Conservation (phyloP, 495 filamentous ascomycete species). For the Stereocaulon alpinum region DNA sequence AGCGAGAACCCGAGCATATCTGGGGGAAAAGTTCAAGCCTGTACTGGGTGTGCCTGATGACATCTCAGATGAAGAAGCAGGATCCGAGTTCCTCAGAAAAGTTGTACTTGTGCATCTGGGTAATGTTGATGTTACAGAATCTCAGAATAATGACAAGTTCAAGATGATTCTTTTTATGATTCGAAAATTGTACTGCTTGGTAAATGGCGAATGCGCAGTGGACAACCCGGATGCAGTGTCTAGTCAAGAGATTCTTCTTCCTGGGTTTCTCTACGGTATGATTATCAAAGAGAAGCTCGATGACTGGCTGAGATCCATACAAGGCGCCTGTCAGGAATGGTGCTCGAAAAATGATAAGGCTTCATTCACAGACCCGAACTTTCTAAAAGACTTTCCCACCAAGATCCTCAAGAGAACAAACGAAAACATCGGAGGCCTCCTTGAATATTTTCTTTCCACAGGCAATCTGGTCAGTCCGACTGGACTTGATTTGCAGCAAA, state of each 20-base stretch:
- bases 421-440: slow-evolving; percentile 72
- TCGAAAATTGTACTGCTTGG: slow-evolving; percentile 84
- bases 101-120: slow-evolving; percentile 87
- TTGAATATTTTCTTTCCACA: slow-evolving; percentile 95
- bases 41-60: slow-evolving; percentile 72
- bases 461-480: slow-evolving; percentile 86
- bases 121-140: slow-evolving; percentile 65
- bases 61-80: slow-evolving; percentile 75
- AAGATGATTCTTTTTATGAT: slow-evolving; percentile 93
- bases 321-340: slow-evolving; percentile 59
- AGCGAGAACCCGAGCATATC: slow-evolving; percentile 64
- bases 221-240: slow-evolving; percentile 96
- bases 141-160: slow-evolving; percentile 84
- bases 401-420: slow-evolving; percentile 70
- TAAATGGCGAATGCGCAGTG: slow-evolving; percentile 78
- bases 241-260: slow-evolving; percentile 85
- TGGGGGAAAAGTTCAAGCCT: slow-evolving; percentile 81
- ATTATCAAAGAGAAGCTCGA: slow-evolving; percentile 90
- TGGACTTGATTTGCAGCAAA: slow-evolving; percentile 87
- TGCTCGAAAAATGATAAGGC: slow-evolving; percentile 49
- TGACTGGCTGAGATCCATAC: slow-evolving; percentile 61
- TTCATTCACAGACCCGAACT: slow-evolving; percentile 59
- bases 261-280: slow-evolving; percentile 88
- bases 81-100: slow-evolving; percentile 78
- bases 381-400: slow-evolving; percentile 64